Base-by-base conservation (phyloP, 2,329 filamentous ascomycete species). In the Acrocalymma vagum region DNA sequence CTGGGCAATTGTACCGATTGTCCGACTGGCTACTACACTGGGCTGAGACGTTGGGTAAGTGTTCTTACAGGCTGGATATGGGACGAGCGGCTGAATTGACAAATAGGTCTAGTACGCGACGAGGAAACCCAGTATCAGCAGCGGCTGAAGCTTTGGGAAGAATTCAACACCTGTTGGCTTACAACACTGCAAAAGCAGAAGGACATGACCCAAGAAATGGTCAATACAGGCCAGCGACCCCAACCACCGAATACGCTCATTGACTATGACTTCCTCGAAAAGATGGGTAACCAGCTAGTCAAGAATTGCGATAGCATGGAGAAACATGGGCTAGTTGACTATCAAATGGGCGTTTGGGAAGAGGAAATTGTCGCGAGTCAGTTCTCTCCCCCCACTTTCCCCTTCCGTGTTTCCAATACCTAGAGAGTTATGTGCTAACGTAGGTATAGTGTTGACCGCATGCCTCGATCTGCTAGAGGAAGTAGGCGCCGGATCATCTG, bases 301-400 rank as follows among this genome's bases (percentile, higher is more conserved):
- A 81, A 85, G 34, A 77, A 96, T 34, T 95, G 92, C 65, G 91
- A 97, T 65, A 82, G 82, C 34, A 82, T 97, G 48, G 93, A 97
- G 70, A 86, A 87, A 54, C 86, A 95, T 64, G 94, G 94, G n/a
- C 75, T 99, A 31, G 90, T 99, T 9, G 94, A 99, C 72, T 99
- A 97, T 67, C 88, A 97, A 62, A 95, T 96, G 74, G 94, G 94
- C 7, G 89, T 97, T 17, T 95, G 90, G 83, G 94, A 97, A 71
- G 92, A 97, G 65, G 85, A 89, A 63, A 96, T 97, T 57, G 82
- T 94, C 56, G 81, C 82, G 43, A 80, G 92, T 96, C 77, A 72
- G 88, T 79, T 18, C 16, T 9, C 18, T 27, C 23, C 25, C 30
- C 26, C 29, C 21, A 30, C 13, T 18, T 16, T 25, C 11, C n/a